Evolutionary conservation across 495 filamentous ascomycete genomes (phyloP).

Genomic region (Penicillium paxilli): DNA sequence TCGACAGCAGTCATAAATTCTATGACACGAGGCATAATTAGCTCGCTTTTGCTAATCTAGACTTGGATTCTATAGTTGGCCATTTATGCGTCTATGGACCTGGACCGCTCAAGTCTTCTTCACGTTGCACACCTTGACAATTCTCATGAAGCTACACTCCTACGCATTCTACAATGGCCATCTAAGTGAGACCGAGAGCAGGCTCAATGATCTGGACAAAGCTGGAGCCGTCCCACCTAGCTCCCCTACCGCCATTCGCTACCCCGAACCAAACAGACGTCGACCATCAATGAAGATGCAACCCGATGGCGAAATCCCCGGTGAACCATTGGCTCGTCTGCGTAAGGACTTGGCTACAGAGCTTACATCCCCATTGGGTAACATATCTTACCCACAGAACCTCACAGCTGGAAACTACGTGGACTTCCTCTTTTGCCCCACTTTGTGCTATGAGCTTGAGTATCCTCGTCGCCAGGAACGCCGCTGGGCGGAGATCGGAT

Average conservation of each 20-base stretch:
- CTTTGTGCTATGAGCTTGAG: conserved; percentile 95
- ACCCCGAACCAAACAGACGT: conserved; percentile 61
- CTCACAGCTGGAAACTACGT: conserved; percentile 77
- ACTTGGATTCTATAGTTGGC: conserved; percentile 57
- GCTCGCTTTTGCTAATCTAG: background rate
- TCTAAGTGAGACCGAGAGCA: conserved; percentile 79
- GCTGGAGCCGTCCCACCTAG: conserved; percentile 67
- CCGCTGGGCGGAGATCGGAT: conserved; percentile 79
- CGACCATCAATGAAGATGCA: conserved; percentile 31
- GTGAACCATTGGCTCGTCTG: conserved; percentile 59
- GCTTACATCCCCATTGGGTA: conserved; percentile 83
- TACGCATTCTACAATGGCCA: conserved; percentile 98
- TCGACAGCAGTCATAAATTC: no score
- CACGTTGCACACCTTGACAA: conserved; percentile 81
- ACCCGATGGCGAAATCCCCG: conserved; percentile 38
- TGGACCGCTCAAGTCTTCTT: conserved; percentile 96
- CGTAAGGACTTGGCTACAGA: conserved; percentile 89
- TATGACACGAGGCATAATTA: no score
- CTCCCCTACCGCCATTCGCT: conserved; percentile 61
- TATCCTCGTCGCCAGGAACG: conserved; percentile 79
- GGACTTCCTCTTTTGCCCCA: conserved; percentile 91
- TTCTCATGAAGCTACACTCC: conserved; percentile 99
- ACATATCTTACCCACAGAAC: conserved; percentile 88
- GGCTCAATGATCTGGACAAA: conserved; percentile 75
- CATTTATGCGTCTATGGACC: conserved; percentile 87